Base-by-base conservation (phyloP, 805 yeast species). In the Clavispora vitiphila region DNA sequence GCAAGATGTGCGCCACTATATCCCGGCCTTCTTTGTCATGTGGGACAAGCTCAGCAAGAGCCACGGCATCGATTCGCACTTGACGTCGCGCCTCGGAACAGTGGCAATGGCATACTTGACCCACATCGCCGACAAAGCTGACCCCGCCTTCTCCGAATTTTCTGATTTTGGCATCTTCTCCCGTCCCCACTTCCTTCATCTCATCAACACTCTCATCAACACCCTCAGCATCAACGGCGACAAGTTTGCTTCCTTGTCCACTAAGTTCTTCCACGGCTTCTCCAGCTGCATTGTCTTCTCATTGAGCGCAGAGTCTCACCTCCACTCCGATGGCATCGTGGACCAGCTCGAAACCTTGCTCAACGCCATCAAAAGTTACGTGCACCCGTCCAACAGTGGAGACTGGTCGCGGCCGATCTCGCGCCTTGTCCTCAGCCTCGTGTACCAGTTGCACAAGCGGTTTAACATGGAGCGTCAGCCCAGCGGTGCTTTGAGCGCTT, bases 301-400 rank as follows among this genome's bases (percentile, higher is more conserved):
- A 0, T 61, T 90, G 4, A 72, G 74, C 15, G 83, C 86, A 0
- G 61, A 71, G 4, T 51, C 57, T 27, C 66, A 71, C 1, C 50
- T 64, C 10, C 72, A 61, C 2, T 43, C 57, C 8, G 68, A 58
- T 15, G 80, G 80, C 5, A 69, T 81, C 18, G 57, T 83, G 50
- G 76, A 70, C 14, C 67, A 73, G 37, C 54, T 90, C 5, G 66
- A 68, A 18, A 71, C 78, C 0, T 65, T 86, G 21, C 51, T 84
- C n/a, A 79, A 80, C 40, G 79, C 95, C 0, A 67, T 89, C 5
- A 83, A 78, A 47, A 86, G 96, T 15, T 86, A 83, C 61, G 81
- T 81, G 3, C 97, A 93, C 60, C 99, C 99, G 6, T 89, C 98
- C 0, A 90, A 90, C 58, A 61, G 72, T n/a, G 98, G 96, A 0